Base-by-base conservation (phyloP, 2,329 filamentous ascomycete species). In the Fusarium albidum region DNA sequence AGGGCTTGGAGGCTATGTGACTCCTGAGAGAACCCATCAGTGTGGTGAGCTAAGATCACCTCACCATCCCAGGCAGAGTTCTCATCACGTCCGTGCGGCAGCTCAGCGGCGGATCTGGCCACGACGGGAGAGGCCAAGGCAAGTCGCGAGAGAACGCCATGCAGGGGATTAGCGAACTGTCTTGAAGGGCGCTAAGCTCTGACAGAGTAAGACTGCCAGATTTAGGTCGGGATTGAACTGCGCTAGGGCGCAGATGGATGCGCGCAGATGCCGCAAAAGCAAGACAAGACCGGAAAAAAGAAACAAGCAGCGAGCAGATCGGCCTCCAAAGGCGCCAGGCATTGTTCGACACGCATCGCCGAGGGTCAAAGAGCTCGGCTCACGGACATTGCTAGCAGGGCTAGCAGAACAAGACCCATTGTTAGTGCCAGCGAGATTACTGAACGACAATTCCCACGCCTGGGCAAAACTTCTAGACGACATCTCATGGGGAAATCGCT, bases 11-110 rank as follows among this genome's bases (percentile, higher is more conserved):
- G 59, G 51, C 53, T 55, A 49, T 44, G 43, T 44, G 43, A 32
- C 17, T 42, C 29, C 29, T 17, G 29, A 12, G 51, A 48, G 48
- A 55, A 49, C 52, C 45, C 56, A n/a, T 37, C 59, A 33, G 45
- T 41, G 55, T 59, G 54, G 60, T 67, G 57, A 63, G 53, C 59
- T 66, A 51, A 61, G 50, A 67, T 67, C 64, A 63, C 55, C 59
- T 67, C 64, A 67, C 64, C 62, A 53, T 49, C 62, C n/a, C 52
- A 42, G 41, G 41, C 37, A 49, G 31, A 33, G 31, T 13, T 33
- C 31, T 46, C 27, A 47, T 28, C 41, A 56, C 48, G 60, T 48
- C 55, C 43, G 55, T 63, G 57, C 64, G 46, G 42, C 48, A 50
- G 39, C 39, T 34, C 41, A 43, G 52, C 64, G 55, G 60, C 44